Percentiles rank a stretch among this genome's conserved stretches.
These are phyloP conservation scores for Phaffia rhodozyma DNA, from an alignment of 1,284 basidiomycete genomes.

Conservation along the genomic window DNA sequence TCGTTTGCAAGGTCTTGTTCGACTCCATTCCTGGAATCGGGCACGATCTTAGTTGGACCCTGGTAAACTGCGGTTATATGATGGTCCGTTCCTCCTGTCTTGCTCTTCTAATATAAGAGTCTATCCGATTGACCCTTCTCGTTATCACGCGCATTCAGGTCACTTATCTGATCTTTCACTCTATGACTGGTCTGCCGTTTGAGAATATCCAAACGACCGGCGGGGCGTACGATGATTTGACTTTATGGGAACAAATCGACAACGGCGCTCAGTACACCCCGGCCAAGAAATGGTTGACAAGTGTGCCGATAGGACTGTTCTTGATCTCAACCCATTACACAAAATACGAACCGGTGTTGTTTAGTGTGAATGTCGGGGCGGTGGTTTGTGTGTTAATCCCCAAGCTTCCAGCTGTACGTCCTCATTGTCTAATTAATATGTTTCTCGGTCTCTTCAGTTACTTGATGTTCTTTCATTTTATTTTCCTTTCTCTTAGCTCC, in stretches of 20 bases:
- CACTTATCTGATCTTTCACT: constrained; percentile 97
- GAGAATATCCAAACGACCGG: constrained; percentile 54
- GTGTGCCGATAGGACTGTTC: constrained; percentile 86
- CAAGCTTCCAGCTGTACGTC: constrained; percentile 60
- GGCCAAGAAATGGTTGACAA: constrained; percentile 93
- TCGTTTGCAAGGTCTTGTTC: constrained; percentile 78
- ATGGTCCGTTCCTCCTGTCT: constrained; percentile 49
- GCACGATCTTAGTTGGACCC: constrained; percentile 89
- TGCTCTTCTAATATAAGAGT: neutral
- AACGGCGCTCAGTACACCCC: constrained; percentile 97
- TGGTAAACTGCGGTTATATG: constrained; percentile 86
- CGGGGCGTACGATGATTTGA: constrained; percentile 93
- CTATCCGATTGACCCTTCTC: constrained; percentile 6
- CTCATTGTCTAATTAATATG: neutral
- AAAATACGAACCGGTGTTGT: constrained; percentile 82
- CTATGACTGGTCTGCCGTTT: constrained; percentile 94
- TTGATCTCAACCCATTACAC: constrained; percentile 97
- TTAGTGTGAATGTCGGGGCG: constrained; percentile 79
- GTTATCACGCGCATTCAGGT: constrained; percentile 43
- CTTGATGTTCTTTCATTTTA: neutral
- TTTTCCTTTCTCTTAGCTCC: neutral
- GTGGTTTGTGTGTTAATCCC: constrained; percentile 76
- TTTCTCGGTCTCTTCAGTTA: neutral
- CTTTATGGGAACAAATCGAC: constrained; percentile 99
- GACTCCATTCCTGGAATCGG: constrained; percentile 91